Evolutionary conservation across 495 filamentous ascomycete genomes (phyloP), one percentile per base, ranked within the genome.

Genomic region (Opeltia flavorubescens): DNA sequence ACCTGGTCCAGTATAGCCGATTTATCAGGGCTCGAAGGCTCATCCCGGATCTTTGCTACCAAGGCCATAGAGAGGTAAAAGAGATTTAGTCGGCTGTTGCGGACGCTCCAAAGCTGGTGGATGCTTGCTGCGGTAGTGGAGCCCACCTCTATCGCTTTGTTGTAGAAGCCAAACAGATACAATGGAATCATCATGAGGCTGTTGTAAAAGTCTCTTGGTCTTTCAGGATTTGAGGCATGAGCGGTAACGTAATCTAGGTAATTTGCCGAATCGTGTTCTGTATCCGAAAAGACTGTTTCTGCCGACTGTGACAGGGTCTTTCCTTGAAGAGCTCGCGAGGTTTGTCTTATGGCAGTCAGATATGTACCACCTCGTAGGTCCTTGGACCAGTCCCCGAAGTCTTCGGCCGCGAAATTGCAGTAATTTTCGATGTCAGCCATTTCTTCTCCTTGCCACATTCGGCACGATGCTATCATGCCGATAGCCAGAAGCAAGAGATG

Each of bases 341-440:
- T 78, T 64, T 94, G 86, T 52, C 80, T 58, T 12, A 84, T 70
- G 18, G 77, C 70, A 47, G 85, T 72, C 9, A 93, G 68, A 51
- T 84, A 69, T 5, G 76, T 76, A 9, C 88, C 87, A 13, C 86
- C 88, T 24, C 86, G 75, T n/a, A 82, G 77, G 60, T 93, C 85
- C 36, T 73, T 65, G 25, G 71, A 58, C 85, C 84, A 94, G 31
- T 75, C 72, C 1, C 74, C 77, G 41, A 88, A 74, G 44, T 93
- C 88, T 48, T 88, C 81, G 5, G 82, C 79, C 17, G 76, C 74
- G 49, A 82, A 82, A 23, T 75, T 68, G 56, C 83, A 81, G 57
- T 81, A 87, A 0, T 71, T 63, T 57, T 94, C 86, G 1, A 91
- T 56, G 23, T 91, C 84, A 12, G 69, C 65, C 55, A 85, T 71